These are phyloP conservation scores for Phytopythium montanum DNA, from an alignment of 352 stramenopile genomes.

Conservation along the genomic window DNA sequence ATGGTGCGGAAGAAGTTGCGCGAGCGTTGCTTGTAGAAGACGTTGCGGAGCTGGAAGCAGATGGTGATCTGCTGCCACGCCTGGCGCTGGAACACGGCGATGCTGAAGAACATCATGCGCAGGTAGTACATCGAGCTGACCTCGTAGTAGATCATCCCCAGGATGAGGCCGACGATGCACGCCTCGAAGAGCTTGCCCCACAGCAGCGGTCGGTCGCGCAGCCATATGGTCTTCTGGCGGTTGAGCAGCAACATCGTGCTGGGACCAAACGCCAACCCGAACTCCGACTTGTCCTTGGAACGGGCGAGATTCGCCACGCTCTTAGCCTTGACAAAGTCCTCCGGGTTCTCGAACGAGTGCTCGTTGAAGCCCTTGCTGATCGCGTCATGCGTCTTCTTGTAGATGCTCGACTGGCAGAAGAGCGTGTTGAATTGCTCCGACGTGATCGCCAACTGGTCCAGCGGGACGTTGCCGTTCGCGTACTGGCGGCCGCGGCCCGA, in stretches of 20 bases:
- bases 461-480: conserved; percentile 23
- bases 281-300: conserved; percentile 37
- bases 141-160: conserved; percentile 61
- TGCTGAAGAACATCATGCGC: conserved; percentile 71
- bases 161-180: conserved; percentile 52
- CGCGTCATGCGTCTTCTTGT: conserved; percentile 33
- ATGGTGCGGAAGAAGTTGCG: conserved; percentile 88
- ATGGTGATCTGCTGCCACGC: conserved; percentile 73
- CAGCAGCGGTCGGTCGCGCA: conserved; percentile 37
- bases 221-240: conserved; percentile 51
- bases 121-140: conserved; percentile 55
- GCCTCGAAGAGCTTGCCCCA: conserved; percentile 46
- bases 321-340: conserved; percentile 39
- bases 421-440: conserved; percentile 45
- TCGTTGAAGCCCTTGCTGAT: conserved; percentile 32
- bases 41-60: conserved; percentile 63
- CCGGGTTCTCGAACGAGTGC: conserved; percentile 25
- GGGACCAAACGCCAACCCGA: conserved; percentile 24
- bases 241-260: conserved; percentile 35
- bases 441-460: conserved; percentile 17
- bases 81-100: conserved; percentile 65
- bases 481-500: conserved; percentile 41
- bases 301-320: conserved; percentile 27
- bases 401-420: conserved; percentile 43
- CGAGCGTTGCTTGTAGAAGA: conserved; percentile 89